phyloP scores from a whole-genome alignment of 2,329 filamentous ascomycete genomes.

The Calcarisporium arbuscula region DNA sequence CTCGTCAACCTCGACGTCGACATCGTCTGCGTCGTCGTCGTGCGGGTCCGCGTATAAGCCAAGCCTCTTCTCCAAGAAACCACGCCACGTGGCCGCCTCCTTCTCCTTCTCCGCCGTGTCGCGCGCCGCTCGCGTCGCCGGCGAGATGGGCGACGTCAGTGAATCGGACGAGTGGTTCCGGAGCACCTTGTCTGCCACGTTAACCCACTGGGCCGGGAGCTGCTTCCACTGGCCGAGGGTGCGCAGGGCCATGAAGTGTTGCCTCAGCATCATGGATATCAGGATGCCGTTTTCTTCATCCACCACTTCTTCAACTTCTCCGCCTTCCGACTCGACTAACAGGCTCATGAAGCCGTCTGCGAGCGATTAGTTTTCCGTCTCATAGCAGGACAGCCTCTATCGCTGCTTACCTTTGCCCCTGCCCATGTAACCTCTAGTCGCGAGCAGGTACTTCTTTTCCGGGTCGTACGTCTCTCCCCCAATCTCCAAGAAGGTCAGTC shows the following conservation, averaged over 20 bases:
- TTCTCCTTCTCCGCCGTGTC: constrained; percentile 18
- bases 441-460: constrained; percentile 61
- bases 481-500: constrained; percentile 58
- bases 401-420: constrained; percentile 58
- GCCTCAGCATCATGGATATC: constrained; percentile 77
- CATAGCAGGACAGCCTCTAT: neutral
- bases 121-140: constrained; percentile 18
- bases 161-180: constrained; percentile 34
- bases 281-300: constrained; percentile 82
- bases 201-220: constrained; percentile 63
- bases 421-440: constrained; percentile 83
- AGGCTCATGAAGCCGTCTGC: constrained; percentile 71
- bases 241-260: constrained; percentile 85
- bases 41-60: constrained; percentile 26
- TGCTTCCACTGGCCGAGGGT: constrained; percentile 74
- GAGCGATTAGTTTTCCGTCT: constrained; percentile 9
- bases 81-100: constrained; percentile 24
- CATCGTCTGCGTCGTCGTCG: constrained; percentile 31
- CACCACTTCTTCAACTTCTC: constrained; percentile 69
- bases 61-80: constrained; percentile 28
- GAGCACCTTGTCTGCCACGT: constrained; percentile 57
- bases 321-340: constrained; percentile 69
- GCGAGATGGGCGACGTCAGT: constrained; percentile 15
- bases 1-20: constrained; percentile 15
- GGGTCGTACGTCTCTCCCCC: constrained; percentile 55